Evolutionary conservation across 2,329 filamentous ascomycete genomes (phyloP).

Genomic region (Sclerotinia borealis): DNA sequence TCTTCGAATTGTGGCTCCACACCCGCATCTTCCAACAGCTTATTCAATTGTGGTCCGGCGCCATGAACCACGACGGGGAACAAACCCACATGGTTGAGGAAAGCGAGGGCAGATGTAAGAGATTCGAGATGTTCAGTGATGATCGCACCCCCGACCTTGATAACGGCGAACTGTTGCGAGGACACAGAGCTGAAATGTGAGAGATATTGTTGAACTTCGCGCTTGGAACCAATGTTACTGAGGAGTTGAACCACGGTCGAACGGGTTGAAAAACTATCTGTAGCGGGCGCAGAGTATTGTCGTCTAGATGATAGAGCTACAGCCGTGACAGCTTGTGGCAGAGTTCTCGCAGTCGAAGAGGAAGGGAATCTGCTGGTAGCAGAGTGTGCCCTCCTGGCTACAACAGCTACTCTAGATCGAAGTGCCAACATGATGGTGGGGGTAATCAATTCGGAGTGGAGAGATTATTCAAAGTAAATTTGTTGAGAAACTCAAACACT

Average conservation of each 20-base stretch:
- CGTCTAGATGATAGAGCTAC: conserved; percentile 24
- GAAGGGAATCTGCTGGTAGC: conserved; percentile 24
- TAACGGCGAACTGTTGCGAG: conserved; percentile 94
- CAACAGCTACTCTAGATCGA: conserved; percentile 28
- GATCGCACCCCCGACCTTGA: conserved; percentile 96
- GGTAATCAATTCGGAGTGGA: conserved; percentile 1
- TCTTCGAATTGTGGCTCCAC: conserved; percentile 95
- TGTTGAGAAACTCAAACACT: background rate
- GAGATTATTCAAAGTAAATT: background rate
- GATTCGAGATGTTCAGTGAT: conserved; percentile 91
- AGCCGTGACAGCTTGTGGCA: conserved; percentile 28
- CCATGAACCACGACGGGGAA: conserved; percentile 96
- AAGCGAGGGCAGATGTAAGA: conserved; percentile 80
- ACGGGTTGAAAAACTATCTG: conserved; percentile 45
- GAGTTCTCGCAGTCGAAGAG: conserved; percentile 18
- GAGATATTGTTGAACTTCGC: conserved; percentile 95
- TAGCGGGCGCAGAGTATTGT: conserved; percentile 29
- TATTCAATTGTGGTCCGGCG: conserved; percentile 90
- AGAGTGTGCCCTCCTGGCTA: conserved; percentile 29
- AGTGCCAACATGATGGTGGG: conserved; percentile 32
- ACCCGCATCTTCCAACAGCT: conserved; percentile 79
- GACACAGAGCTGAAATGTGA: conserved; percentile 96
- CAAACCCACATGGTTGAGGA: conserved; percentile 89
- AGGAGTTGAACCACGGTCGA: conserved; percentile 84
- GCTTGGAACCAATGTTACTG: conserved; percentile 92